phyloP scores from a whole-genome alignment of 495 filamentous ascomycete species.

The Xylaria telfairii region DNA sequence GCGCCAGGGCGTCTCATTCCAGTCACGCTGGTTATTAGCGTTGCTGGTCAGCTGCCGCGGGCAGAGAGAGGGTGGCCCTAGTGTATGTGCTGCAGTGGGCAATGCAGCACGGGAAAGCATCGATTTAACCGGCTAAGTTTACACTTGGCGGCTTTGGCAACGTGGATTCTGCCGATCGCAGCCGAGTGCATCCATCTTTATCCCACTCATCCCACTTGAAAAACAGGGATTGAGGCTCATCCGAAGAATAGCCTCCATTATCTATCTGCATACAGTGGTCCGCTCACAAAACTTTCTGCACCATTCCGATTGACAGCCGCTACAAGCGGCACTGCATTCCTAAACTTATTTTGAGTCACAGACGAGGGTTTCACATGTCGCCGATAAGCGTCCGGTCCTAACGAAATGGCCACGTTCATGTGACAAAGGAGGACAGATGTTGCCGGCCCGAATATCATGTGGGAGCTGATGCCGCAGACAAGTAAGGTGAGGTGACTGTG shows the following conservation, averaged over 20 bases:
- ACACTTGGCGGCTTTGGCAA: background rate
- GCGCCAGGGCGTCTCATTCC: background rate
- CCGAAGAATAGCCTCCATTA: constrained; percentile 22
- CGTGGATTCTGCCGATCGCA: background rate
- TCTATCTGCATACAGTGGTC: background rate
- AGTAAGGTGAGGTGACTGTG: no score
- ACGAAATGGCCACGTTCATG: background rate
- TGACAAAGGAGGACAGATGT: background rate
- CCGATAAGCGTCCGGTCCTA: background rate
- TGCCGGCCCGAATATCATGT: background rate
- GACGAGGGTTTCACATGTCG: background rate
- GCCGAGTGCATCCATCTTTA: constrained; percentile 12
- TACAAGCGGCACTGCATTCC: background rate
- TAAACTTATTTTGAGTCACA: no score
- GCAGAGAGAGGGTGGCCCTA: background rate
- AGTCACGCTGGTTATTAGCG: background rate
- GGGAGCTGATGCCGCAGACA: background rate
- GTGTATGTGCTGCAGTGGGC: no score
- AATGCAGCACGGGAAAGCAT: background rate
- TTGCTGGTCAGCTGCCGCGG: constrained; percentile 3
- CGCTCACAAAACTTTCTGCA: background rate
- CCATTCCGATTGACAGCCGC: background rate
- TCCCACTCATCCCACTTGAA: background rate
- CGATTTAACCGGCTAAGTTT: constrained; percentile 6
- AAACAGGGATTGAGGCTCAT: background rate